A percentile compares a stretch with the other conserved stretches of the same genome.
phyloP scores from a whole-genome alignment of 352 stramenopile species.

The Pythium myriotylum region DNA sequence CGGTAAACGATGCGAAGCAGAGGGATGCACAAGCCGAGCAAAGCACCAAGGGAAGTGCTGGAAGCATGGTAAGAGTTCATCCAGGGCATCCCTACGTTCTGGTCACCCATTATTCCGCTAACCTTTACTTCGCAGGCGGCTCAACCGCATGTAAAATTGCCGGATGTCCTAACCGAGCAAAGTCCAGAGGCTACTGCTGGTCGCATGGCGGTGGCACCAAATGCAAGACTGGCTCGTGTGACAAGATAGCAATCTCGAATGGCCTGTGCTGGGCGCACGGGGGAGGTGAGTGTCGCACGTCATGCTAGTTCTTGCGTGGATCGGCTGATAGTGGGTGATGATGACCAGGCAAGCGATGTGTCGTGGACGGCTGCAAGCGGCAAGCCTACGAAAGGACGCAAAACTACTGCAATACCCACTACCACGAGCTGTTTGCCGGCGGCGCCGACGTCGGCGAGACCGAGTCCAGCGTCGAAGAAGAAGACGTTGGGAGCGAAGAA shows the following conservation, averaged over 20 bases:
- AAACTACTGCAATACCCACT: conserved; percentile 78
- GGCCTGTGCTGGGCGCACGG: conserved; percentile 78
- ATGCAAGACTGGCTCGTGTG: conserved; percentile 66
- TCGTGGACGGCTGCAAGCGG: conserved; percentile 68
- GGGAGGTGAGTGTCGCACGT: conserved; percentile 32
- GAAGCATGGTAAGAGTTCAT: conserved; percentile 66
- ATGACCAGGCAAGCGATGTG: conserved; percentile 57
- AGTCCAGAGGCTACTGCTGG: conserved; percentile 86
- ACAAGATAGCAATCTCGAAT: conserved; percentile 83
- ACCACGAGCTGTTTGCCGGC: conserved; percentile 24
- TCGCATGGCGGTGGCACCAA: conserved; percentile 85
- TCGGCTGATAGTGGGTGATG: not conserved
- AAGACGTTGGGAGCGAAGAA: conserved; percentile 3
- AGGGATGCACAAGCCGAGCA: conserved; percentile 67
- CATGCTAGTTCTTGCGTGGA: not conserved
- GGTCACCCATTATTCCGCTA: too few species aligned
- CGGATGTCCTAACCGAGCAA: conserved; percentile 79
- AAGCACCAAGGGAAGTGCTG: conserved; percentile 79
- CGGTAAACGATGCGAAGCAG: conserved; percentile 60
- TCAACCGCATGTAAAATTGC: conserved; percentile 74
- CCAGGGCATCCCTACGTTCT: too few species aligned
- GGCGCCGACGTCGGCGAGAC: conserved; percentile 6
- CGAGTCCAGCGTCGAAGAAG: not conserved
- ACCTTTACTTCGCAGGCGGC: conserved; percentile 24
- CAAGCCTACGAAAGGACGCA: conserved; percentile 80